Evolutionary conservation across 208 protist genomes (phyloP).

Genomic region (Trypanosoma caninum): DNA sequence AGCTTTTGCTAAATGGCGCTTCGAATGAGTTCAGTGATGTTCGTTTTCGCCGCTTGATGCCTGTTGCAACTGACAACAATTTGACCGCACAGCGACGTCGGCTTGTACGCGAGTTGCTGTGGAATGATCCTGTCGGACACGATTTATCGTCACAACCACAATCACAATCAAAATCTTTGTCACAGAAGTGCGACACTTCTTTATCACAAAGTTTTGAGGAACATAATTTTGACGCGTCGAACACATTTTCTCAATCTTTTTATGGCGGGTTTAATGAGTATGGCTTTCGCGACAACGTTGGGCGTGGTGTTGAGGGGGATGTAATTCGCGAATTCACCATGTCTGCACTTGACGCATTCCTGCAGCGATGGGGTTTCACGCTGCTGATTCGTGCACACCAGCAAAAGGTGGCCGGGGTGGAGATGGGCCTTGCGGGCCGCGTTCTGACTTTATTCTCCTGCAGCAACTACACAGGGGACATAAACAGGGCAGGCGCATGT

Average conservation of each 20-base stretch:
- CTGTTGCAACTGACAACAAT: conserved; percentile 12
- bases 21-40: conserved; percentile 9
- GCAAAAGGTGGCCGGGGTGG: conserved; percentile 26
- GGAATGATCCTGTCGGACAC: conserved; percentile 62
- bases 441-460: conserved; percentile 46
- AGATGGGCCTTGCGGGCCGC: conserved; percentile 20
- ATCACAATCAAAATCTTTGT: no score
- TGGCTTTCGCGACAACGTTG: conserved; percentile 42
- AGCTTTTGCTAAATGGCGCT: conserved; percentile 21
- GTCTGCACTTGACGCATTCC: conserved; percentile 43
- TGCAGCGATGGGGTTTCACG: conserved; percentile 49
- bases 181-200: background rate
- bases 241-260: background rate
- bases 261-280: conserved; percentile 14
- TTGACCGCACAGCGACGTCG: conserved; percentile 28
- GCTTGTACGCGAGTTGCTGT: conserved; percentile 69
- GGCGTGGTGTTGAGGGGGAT: conserved; percentile 18
- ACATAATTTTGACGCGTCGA: background rate
- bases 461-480: conserved; percentile 26
- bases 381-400: conserved; percentile 54
- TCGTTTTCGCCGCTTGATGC: conserved; percentile 25
- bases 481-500: conserved; percentile 38
- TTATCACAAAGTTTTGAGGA: background rate
- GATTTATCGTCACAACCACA: no score
- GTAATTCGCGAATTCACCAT: conserved; percentile 51